A percentile compares a stretch with the other conserved stretches of the same genome.
phyloP scores from a whole-genome alignment of 352 stramenopile genomes.

The Globisporangium emineosum region DNA sequence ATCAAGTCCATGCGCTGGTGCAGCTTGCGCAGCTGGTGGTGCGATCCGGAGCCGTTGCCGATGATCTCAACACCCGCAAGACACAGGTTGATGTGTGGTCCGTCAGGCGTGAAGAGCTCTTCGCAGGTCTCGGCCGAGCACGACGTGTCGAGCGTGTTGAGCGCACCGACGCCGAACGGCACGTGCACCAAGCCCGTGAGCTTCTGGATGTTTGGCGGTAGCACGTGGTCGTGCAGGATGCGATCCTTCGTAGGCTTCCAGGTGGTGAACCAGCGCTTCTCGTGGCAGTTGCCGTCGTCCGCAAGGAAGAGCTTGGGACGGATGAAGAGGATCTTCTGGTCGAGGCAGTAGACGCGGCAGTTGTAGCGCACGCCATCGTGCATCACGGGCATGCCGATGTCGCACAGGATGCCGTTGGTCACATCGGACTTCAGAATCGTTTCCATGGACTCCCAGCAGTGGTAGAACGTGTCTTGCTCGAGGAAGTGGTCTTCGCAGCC shows the following conservation, averaged over 20 bases:
- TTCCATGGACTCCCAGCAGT: conserved; percentile 96
- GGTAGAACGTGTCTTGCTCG: conserved; percentile 97
- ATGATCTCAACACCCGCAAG: conserved; percentile 97
- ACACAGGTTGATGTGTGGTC: conserved; percentile 93
- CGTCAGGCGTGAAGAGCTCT: conserved; percentile 96
- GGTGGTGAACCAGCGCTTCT: conserved; percentile 92
- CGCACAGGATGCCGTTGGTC: conserved; percentile 94
- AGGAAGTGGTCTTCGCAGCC: conserved; percentile 99
- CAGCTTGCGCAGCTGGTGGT: conserved; percentile 97
- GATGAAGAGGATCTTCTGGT: conserved; percentile 93
- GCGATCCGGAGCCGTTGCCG: conserved; percentile 95
- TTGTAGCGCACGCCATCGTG: conserved; percentile 97
- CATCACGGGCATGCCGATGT: conserved; percentile 98
- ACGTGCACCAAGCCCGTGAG: conserved; percentile 74
- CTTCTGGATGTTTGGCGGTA: conserved; percentile 83
- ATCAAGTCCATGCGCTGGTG: conserved; percentile 92
- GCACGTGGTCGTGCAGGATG: conserved; percentile 67
- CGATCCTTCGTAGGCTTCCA: conserved; percentile 60
- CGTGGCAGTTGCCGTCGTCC: conserved; percentile 98
- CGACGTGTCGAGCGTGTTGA: conserved; percentile 86
- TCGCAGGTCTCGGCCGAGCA: conserved; percentile 96
- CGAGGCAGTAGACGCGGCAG: conserved; percentile 94
- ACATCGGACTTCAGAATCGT: conserved; percentile 81
- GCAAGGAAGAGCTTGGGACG: conserved; percentile 93
- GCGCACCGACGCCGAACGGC: conserved; percentile 76